Evolutionary conservation across 306 rosid species (phyloP), one percentile per base, ranked within the genome.

Genomic region (Quercus variabilis): DNA sequence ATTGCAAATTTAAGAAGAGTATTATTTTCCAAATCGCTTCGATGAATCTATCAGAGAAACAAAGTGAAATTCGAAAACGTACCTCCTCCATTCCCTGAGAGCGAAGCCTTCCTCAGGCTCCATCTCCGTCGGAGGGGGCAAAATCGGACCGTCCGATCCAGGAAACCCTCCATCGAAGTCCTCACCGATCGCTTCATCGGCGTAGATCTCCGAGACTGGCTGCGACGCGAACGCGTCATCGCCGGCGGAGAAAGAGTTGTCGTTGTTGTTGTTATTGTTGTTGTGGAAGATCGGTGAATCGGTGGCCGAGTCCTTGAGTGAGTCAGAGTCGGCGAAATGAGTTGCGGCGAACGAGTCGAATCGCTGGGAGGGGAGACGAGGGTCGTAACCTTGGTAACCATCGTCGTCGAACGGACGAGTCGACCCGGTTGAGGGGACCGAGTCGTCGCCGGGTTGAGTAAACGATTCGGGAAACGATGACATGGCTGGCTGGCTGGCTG

Each of bases 81-180:
- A 84, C 86, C 86, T 84, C 63, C 90, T 86, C 90, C 90, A 86
- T 73, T 83, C 84, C 52, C 84, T 81, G 71, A 86, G 84, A 67
- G 84, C 82, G 54, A 65, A 41, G 60, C 84, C 84, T 74, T 87
- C 90, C 77, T 83, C 87, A 3, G 82, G 81, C 67, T 11, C 69
- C 85, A 84, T 81, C 75, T 78, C 88, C 49, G 59, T 49, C 21
- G 85, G 81, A 60, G 85, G 81, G 12, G 82, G 84, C 73, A 81
- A 74, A 86, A 81, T 81, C 18, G 90, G 86, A 73, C 80, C 79
- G 74, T 78, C 83, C 54, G 82, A 75, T 71, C 38, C 87, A 54
- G 64, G 58, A 31, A 79, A 79, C 13, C 70, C 82, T 28, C 76
- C 85, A 72, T 67, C 82, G 46, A 78, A 74, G 33, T 74, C 86